These are phyloP conservation scores for Fusarium solani-melongenae DNA, from an alignment of 2,329 filamentous ascomycete genomes.

Conservation along the genomic window DNA sequence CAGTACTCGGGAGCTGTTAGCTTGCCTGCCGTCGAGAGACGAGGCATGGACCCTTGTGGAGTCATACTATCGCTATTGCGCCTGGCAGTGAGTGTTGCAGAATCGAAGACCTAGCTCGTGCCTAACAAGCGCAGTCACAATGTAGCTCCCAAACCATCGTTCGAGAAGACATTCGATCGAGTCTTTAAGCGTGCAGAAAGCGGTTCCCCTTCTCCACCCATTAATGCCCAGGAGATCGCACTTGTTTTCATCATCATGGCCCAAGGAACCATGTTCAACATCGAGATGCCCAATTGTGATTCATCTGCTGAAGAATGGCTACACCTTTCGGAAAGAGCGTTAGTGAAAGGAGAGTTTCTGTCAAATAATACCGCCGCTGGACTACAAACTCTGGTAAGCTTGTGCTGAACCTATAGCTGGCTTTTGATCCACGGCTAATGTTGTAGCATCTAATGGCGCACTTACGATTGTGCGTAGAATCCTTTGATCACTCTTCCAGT, in stretches of 20 bases:
- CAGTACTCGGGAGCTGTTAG: neutral
- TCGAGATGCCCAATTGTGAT: constrained; percentile 10
- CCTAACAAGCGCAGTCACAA: neutral
- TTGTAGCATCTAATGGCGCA: constrained; percentile 1
- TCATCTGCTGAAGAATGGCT: constrained; percentile 11
- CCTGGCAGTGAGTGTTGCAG: neutral
- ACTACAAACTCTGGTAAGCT: constrained; percentile 4
- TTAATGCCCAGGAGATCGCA: constrained; percentile 1
- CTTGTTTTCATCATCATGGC: constrained; percentile 12
- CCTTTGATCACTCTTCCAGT: fast-evolving
- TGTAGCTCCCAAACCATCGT: constrained; percentile 1
- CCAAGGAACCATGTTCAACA: constrained; percentile 13
- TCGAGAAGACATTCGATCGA: constrained; percentile 5
- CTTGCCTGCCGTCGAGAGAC: neutral
- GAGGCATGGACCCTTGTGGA: constrained; percentile 1
- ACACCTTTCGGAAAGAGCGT: neutral
- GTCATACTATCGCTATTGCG: constrained; percentile 5
- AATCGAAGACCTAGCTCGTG: neutral
- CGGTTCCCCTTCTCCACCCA: neutral
- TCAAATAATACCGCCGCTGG: constrained; percentile 3
- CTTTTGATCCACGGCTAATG: neutral
- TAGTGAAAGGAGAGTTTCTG: constrained; percentile 6
- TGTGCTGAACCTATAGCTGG: neutral
- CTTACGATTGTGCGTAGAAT: neutral
- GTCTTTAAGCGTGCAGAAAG: neutral